A percentile compares a stretch with the other conserved stretches of the same genome.
phyloP scores from a whole-genome alignment of 2,329 filamentous ascomycete species.

The Ophiostoma quercus region DNA sequence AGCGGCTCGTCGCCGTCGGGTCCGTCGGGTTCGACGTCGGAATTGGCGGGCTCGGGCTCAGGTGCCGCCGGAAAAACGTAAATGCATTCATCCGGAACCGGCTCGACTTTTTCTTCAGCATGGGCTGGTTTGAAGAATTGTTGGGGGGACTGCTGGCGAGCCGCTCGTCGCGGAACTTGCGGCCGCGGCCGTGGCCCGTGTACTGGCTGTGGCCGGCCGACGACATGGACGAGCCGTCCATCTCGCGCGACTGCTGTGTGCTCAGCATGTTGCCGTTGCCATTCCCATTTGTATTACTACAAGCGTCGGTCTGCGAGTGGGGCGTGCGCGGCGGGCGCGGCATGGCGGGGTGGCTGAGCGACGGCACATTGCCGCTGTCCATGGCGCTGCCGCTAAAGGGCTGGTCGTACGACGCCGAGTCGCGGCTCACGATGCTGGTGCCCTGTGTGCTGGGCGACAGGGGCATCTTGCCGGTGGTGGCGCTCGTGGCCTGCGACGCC shows the following conservation, averaged over 20 bases:
- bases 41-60: slow-evolving; percentile 38
- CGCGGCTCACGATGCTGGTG: slow-evolving; percentile 59
- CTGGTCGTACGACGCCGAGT: slow-evolving; percentile 51
- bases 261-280: slow-evolving; percentile 21
- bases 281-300: not conserved
- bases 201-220: slow-evolving; percentile 35
- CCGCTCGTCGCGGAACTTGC: slow-evolving; percentile 5
- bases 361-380: slow-evolving; percentile 30
- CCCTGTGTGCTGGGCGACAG: slow-evolving; percentile 61
- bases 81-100: slow-evolving; percentile 60
- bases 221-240: slow-evolving; percentile 34
- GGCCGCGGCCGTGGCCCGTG: slow-evolving; percentile 24
- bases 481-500: slow-evolving; percentile 58
- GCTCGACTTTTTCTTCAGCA: slow-evolving; percentile 57
- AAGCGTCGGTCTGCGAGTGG: not conserved
- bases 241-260: slow-evolving; percentile 33
- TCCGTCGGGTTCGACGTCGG: slow-evolving; percentile 25
- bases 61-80: slow-evolving; percentile 52
- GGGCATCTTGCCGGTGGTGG: slow-evolving; percentile 59
- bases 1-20: not conserved
- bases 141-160: slow-evolving; percentile 8
- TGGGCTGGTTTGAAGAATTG: slow-evolving; percentile 40
- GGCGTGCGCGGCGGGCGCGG: slow-evolving; percentile 12
- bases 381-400: slow-evolving; percentile 28
- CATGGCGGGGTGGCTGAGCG: slow-evolving; percentile 7